Evolutionary conservation across 2,329 filamentous ascomycete genomes (phyloP), one percentile per base, ranked within the genome.

Genomic region (Coniella vitis): DNA sequence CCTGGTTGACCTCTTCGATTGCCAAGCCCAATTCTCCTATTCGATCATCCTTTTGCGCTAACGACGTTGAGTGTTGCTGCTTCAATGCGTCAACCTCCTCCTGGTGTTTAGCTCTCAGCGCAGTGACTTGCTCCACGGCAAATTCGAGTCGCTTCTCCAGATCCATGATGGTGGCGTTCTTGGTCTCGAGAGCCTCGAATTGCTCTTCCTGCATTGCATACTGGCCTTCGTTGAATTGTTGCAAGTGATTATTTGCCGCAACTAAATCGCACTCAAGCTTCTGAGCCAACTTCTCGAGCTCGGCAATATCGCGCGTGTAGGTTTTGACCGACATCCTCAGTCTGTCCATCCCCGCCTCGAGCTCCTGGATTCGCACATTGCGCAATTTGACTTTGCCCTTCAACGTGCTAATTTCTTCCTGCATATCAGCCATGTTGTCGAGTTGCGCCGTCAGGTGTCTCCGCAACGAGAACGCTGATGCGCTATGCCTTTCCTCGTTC

Each of bases 401-500:
- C 31, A 75, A 61, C 25, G 38, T 16, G 20, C 49, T 47, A 16
- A 78, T 63, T 45, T 78, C 69, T 0, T 56, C 60, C n/a, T 63
- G 64, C 21, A 81, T 61, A 0, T 60, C 63, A 29, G 77, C 72
- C 67, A 76, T 75, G 16, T 70, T 74, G 0, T 69, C 67, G 1
- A 78, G 73, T 0, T 78, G 69, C 0, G 75, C 70, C 9, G 69
- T 66, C 3, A 83, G 72, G 57, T 83, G 79, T 54, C 77, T 71
- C 1, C 78, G 71, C 12, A 84, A 66, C 0, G 73, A 75, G 0
- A 68, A 62, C 63, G 82, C 78, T 5, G 76, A 70, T 19, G 70
- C 70, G 58, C 78, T 78, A 61, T 81, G 79, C 62, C 83, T 62
- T n/a, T 69, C 69, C 41, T 81, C 78, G 36, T 65, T 69, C 41